Percentiles rank a stretch among this genome's conserved stretches.
These are phyloP conservation scores for Lepidium campestre DNA, from an alignment of 441 rosid genomes.

Conservation along the genomic window DNA sequence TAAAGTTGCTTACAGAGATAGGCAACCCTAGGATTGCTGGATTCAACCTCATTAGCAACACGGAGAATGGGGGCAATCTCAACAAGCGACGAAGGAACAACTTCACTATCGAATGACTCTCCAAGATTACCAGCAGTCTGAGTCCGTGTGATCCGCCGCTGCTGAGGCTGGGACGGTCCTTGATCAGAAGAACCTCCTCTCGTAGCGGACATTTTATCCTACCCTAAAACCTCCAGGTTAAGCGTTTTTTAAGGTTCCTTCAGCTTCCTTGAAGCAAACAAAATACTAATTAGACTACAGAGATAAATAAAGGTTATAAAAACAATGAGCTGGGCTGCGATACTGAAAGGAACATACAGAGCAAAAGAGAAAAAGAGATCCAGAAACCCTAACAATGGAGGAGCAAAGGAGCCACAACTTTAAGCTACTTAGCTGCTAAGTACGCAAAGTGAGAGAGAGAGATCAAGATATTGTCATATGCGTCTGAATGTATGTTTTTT, in stretches of 20 bases:
- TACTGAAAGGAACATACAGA: conserved; percentile 7
- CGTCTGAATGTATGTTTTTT: conserved; percentile 12
- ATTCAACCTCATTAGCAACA: conserved; percentile 98
- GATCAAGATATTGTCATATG: not conserved
- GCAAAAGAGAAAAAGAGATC: conserved; percentile 9
- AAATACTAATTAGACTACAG: not conserved
- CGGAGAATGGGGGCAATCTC: conserved; percentile 99
- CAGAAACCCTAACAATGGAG: conserved; percentile 27
- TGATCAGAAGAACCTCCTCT: conserved; percentile 46
- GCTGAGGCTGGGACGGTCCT: conserved; percentile 43
- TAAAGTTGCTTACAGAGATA: conserved; percentile 71
- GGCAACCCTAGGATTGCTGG: conserved; percentile 88
- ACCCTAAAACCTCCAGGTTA: conserved; percentile 23
- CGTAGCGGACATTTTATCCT: conserved; percentile 44
- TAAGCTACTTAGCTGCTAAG: conserved; percentile 43
- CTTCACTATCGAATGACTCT: conserved; percentile 93
- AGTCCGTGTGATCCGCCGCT: conserved; percentile 66
- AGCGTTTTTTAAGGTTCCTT: conserved; percentile 12
- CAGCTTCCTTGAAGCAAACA: not conserved
- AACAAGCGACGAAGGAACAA: conserved; percentile 88
- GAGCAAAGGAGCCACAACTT: conserved; percentile 18
- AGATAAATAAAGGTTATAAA: not conserved
- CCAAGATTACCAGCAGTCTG: conserved; percentile 94
- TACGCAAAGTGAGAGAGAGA: conserved; percentile 20
- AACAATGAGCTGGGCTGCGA: not conserved